phyloP scores from a whole-genome alignment of 306 rosid genomes.

The Pyrus pyrifolia region DNA sequence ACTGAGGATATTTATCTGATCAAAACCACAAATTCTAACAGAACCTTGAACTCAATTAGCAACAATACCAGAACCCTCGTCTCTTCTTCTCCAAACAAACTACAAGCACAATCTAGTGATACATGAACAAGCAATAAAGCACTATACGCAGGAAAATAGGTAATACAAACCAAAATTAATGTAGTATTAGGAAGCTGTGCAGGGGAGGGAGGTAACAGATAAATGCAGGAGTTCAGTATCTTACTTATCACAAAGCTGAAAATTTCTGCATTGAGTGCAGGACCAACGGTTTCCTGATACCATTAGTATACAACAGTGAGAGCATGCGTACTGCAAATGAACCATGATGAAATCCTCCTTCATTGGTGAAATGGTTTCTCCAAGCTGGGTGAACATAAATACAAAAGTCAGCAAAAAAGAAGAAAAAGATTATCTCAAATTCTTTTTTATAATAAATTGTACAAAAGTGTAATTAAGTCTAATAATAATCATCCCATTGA shows the following conservation, averaged over 20 bases:
- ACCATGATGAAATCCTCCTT: constrained; percentile 99
- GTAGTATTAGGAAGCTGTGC: not conserved
- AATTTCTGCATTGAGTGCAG: constrained; percentile 87
- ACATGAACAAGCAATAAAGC: not conserved
- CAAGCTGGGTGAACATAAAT: constrained; percentile 58
- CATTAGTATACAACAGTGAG: constrained; percentile 77
- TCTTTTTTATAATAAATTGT: not conserved
- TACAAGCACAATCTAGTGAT: not conserved
- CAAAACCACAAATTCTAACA: not conserved
- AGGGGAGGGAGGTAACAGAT: not conserved
- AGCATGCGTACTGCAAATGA: constrained; percentile 86
- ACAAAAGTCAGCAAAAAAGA: constrained; percentile 15
- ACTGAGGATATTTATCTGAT: not conserved
- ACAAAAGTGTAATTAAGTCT: not conserved
- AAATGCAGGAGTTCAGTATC: constrained; percentile 12
- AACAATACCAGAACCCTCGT: not conserved
- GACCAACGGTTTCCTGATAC: constrained; percentile 84
- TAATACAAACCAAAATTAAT: not conserved
- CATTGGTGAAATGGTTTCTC: constrained; percentile 94
- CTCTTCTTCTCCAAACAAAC: not conserved
- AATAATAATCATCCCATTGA: not conserved
- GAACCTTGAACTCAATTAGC: not conserved
- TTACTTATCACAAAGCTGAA: constrained; percentile 92
- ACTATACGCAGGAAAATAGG: not conserved
- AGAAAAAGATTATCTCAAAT: not conserved